phyloP scores from a whole-genome alignment of 495 filamentous ascomycete genomes.

The Thozetella sp. region DNA sequence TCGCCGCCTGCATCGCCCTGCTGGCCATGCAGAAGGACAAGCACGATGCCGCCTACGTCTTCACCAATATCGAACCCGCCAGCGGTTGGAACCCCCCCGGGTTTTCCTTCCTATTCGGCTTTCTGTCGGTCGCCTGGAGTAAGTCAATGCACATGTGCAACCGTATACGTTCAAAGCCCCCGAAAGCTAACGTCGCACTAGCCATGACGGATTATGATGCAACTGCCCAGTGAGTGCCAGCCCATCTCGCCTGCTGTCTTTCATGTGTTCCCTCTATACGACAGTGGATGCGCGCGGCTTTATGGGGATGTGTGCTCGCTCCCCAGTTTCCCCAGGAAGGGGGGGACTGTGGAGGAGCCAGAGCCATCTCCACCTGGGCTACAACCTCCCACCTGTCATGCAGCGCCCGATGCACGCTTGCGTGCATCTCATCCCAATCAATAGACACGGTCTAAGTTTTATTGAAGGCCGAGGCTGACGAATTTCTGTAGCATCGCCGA shows the following conservation, averaged over 20 bases:
- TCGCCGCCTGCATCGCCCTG: slow-evolving; percentile 57
- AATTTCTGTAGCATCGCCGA: slow-evolving; percentile 42
- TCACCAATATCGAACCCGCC: slow-evolving; percentile 53
- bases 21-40: slow-evolving; percentile 59
- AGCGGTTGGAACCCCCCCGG: slow-evolving; percentile 62
- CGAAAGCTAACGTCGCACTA: background rate
- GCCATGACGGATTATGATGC: slow-evolving; percentile 48
- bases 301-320: background rate
- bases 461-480: background rate
- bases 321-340: too few relatives aligned
- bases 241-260: too few relatives aligned
- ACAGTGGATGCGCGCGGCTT: too few relatives aligned
- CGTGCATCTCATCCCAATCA: too few relatives aligned
- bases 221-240: slow-evolving; percentile 43
- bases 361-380: background rate
- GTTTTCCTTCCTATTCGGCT: slow-evolving; percentile 66
- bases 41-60: slow-evolving; percentile 59
- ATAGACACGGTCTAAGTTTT: too few relatives aligned
- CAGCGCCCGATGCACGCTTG: background rate
- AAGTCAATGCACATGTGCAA: too few relatives aligned
- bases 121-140: slow-evolving; percentile 64
- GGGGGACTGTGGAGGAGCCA: background rate
- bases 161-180: background rate
- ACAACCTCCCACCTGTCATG: background rate
- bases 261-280: background rate